Evolutionary conservation across 2,329 filamentous ascomycete genomes (phyloP).

Genomic region (Podosphaera xanthii): DNA sequence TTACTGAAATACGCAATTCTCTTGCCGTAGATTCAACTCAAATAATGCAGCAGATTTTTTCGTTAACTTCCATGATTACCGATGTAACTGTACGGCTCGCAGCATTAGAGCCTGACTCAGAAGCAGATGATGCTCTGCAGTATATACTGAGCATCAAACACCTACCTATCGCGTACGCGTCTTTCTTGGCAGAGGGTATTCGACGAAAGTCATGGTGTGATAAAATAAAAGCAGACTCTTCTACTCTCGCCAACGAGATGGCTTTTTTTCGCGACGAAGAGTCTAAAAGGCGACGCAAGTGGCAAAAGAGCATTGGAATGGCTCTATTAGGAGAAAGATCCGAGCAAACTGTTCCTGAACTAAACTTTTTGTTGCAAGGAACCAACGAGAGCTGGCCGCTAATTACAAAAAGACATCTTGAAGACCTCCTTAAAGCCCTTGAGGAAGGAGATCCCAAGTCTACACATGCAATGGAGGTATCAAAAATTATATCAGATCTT

Average conservation of each 20-base stretch:
- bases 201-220: slow-evolving; percentile 76
- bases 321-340: slow-evolving; percentile 39
- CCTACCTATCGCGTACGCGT: slow-evolving; percentile 74
- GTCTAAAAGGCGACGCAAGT: slow-evolving; percentile 65
- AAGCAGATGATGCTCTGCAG: slow-evolving; percentile 61
- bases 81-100: slow-evolving; percentile 51
- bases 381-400: slow-evolving; percentile 64
- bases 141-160: slow-evolving; percentile 59
- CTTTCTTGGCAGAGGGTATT: slow-evolving; percentile 67
- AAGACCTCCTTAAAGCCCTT: slow-evolving; percentile 46
- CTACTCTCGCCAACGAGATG: slow-evolving; percentile 78
- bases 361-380: slow-evolving; percentile 69
- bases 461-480: slow-evolving; percentile 45
- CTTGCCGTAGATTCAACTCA: slow-evolving; percentile 41
- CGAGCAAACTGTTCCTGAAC: slow-evolving; percentile 47
- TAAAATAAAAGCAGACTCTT: slow-evolving; percentile 71
- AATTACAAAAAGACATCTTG: slow-evolving; percentile 52
- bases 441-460: slow-evolving; percentile 41
- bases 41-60: slow-evolving; percentile 65
- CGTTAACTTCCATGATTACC: slow-evolving; percentile 53
- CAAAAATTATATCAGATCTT: slow-evolving; percentile 56
- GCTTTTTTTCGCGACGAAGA: slow-evolving; percentile 84
- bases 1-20: slow-evolving; percentile 42
- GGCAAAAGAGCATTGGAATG: slow-evolving; percentile 66
- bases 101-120: slow-evolving; percentile 46